phyloP scores from a whole-genome alignment of 768 basidiomycete species.

The Kwoniella newhampshirensis region DNA sequence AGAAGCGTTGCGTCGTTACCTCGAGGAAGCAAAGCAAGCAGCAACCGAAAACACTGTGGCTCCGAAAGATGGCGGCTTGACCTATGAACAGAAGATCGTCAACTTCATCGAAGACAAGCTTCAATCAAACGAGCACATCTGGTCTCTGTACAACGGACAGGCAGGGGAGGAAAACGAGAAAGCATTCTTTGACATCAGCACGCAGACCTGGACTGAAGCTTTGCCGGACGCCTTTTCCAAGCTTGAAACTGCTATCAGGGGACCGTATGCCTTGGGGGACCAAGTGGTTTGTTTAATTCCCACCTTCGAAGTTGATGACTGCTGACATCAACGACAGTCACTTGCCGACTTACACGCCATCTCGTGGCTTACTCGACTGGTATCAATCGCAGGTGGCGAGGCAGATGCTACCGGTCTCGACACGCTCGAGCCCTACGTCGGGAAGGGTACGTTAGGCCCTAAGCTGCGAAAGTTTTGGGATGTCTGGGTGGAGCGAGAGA shows the following conservation, averaged over 20 bases:
- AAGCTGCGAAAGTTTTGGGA: constrained; percentile 76
- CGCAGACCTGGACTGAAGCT: constrained; percentile 48
- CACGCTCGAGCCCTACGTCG: constrained; percentile 59
- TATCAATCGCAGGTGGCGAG: constrained; percentile 62
- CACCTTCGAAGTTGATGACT: background rate
- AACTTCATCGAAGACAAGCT: constrained; percentile 50
- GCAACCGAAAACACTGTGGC: constrained; percentile 8
- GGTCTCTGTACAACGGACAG: constrained; percentile 44
- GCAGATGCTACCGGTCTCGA: constrained; percentile 41
- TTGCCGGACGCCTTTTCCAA: constrained; percentile 49
- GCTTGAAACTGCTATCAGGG: constrained; percentile 47
- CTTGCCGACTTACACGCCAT: constrained; percentile 77
- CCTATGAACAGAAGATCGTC: constrained; percentile 45
- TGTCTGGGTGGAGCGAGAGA: constrained; percentile 62
- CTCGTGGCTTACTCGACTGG: constrained; percentile 69
- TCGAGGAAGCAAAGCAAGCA: constrained; percentile 58
- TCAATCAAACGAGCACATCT: constrained; percentile 46
- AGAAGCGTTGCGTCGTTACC: constrained; percentile 58
- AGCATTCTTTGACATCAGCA: constrained; percentile 50
- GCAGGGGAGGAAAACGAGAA: constrained; percentile 38
- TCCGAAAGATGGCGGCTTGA: constrained; percentile 16
- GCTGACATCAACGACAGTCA: constrained; percentile 52
- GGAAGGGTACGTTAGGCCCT: constrained; percentile 54
- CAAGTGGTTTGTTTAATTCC: constrained; percentile 59
- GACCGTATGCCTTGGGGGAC: constrained; percentile 61